phyloP scores from a whole-genome alignment of 192 early-diverging fungal genomes.

The Coemansia sp. region DNA sequence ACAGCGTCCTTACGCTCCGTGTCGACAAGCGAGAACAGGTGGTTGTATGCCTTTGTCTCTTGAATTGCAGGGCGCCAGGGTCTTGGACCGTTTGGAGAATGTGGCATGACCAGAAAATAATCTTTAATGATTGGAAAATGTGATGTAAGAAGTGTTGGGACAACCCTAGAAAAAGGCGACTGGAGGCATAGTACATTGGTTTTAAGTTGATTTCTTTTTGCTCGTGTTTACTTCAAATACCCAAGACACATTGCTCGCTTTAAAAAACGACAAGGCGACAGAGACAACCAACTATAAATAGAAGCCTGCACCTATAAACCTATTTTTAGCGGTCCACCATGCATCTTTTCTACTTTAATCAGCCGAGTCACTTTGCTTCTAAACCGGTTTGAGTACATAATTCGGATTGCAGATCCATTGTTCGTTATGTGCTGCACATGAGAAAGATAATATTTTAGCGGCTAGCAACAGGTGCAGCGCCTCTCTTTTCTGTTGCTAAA shows the following conservation, averaged over 20 bases:
- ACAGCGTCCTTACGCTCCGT: conserved; percentile 10
- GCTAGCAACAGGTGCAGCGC: not conserved
- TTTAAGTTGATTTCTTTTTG: not conserved
- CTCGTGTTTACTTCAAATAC: not conserved
- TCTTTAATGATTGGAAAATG: not conserved
- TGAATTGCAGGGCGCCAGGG: conserved; percentile 43
- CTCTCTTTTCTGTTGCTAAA: not conserved
- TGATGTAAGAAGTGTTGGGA: not conserved
- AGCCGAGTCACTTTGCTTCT: not conserved
- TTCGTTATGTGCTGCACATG: not conserved
- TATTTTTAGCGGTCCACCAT: conserved; percentile 8
- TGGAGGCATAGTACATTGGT: not conserved
- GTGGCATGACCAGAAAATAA: not conserved
- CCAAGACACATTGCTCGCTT: not conserved
- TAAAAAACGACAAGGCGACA: not conserved
- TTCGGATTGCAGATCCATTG: not conserved
- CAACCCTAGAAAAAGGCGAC: not conserved
- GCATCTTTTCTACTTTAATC: not conserved
- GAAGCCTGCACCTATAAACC: not conserved
- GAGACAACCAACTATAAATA: conserved; percentile 1
- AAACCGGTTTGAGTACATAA: conserved; percentile 1
- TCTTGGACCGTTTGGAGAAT: conserved; percentile 2
- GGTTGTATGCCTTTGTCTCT: conserved; percentile 33
- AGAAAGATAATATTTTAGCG: not conserved
- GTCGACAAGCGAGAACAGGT: conserved; percentile 31